Evolutionary conservation across 2,329 filamentous ascomycete species (phyloP).

Genomic region (Aspergillus uvarum): DNA sequence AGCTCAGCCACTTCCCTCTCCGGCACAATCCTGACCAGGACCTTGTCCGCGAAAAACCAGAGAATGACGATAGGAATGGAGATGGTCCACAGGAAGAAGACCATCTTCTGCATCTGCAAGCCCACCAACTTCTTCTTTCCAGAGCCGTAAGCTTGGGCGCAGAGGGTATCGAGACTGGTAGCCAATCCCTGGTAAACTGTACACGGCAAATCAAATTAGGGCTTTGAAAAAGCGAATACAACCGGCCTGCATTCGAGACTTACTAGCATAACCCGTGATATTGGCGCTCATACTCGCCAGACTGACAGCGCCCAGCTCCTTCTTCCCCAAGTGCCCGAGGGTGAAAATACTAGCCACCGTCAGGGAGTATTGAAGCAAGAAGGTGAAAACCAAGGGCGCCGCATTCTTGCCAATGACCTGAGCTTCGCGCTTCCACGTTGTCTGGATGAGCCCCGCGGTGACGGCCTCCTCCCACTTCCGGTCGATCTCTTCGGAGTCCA

Average conservation of each 20-base stretch:
- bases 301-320: constrained; percentile 66
- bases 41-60: constrained; percentile 67
- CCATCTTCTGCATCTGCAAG: constrained; percentile 77
- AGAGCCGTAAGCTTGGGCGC: constrained; percentile 89
- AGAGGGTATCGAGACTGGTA: constrained; percentile 88
- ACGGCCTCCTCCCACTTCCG: constrained; percentile 86
- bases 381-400: constrained; percentile 69
- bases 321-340: constrained; percentile 71
- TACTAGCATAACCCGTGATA: constrained; percentile 66
- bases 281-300: constrained; percentile 76
- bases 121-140: constrained; percentile 87
- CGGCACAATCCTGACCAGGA: constrained; percentile 68
- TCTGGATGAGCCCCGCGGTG: constrained; percentile 74
- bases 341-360: constrained; percentile 80
- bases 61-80: constrained; percentile 70
- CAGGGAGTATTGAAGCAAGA: constrained; percentile 77
- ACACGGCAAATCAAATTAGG: background rate
- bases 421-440: constrained; percentile 86
- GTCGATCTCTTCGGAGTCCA: constrained; percentile 58
- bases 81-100: constrained; percentile 70
- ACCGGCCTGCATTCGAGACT: background rate
- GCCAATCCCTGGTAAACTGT: constrained; percentile 78
- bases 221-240: background rate
- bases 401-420: constrained; percentile 76
- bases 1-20: constrained; percentile 68